Conservation (phyloP, 2,329 filamentous ascomycete genomes). For the Exophiala lecanii-corni region DNA sequence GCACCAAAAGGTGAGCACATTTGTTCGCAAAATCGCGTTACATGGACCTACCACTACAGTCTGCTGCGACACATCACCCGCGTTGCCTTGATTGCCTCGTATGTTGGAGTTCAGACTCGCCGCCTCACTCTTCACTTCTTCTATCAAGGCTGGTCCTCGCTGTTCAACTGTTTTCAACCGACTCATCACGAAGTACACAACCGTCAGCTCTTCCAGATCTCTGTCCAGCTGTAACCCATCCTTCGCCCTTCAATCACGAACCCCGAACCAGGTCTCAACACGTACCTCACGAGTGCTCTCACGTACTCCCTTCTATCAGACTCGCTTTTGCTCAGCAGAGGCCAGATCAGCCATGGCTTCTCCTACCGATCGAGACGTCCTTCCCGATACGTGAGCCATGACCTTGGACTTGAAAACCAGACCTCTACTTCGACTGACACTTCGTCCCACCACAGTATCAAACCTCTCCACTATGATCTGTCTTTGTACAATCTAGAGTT, state of each 20-base stretch:
- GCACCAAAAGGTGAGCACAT: no score
- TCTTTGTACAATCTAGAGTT: conserved; percentile 74
- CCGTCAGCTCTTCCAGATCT: not conserved
- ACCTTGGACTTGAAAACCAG: not conserved
- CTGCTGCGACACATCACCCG: no score
- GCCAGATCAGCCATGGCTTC: conserved; percentile 38
- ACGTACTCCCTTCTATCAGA: conserved; percentile 10
- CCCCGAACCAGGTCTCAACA: no score
- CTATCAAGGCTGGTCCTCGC: conserved; percentile 22
- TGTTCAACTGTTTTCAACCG: not conserved
- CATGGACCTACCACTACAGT: no score
- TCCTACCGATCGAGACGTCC: conserved; percentile 40
- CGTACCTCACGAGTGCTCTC: no score
- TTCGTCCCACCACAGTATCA: conserved; percentile 52
- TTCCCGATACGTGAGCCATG: conserved; percentile 34
- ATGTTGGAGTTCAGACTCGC: conserved; percentile 15
- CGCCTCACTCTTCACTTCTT: conserved; percentile 16
- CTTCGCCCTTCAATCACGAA: no score
- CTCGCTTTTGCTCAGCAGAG: conserved; percentile 39
- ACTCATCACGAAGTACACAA: not conserved
- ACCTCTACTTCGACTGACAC: not conserved
- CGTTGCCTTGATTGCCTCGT: no score
- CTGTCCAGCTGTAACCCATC: no score
- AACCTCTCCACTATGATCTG: conserved; percentile 80
- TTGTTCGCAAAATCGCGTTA: no score